Evolutionary conservation across 2,329 filamentous ascomycete genomes (phyloP).

Genomic region (Trichoderma brevicompactum): DNA sequence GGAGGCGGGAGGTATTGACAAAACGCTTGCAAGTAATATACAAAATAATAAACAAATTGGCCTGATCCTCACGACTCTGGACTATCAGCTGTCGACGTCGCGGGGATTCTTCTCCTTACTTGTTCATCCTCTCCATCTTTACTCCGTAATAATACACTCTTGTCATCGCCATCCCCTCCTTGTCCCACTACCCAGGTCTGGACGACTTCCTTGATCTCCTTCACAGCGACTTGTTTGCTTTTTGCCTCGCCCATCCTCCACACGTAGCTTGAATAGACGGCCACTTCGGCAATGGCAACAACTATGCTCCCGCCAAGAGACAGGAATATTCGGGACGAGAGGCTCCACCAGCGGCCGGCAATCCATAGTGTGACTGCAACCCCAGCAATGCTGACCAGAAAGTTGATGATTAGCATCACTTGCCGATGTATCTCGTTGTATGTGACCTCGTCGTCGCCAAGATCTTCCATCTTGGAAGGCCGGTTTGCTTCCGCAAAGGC

Average conservation of each 20-base stretch:
- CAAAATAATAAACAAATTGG: not conserved
- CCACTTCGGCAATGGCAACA: slow-evolving; percentile 76
- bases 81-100: slow-evolving; percentile 12
- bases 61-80: not conserved
- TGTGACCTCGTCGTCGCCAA: slow-evolving; percentile 66
- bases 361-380: slow-evolving; percentile 79
- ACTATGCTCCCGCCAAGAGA: slow-evolving; percentile 71
- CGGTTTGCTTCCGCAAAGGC: slow-evolving; percentile 61
- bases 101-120: slow-evolving; percentile 38
- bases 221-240: slow-evolving; percentile 60
- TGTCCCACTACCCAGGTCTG: slow-evolving; percentile 70
- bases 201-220: slow-evolving; percentile 70
- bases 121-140: slow-evolving; percentile 33
- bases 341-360: slow-evolving; percentile 75
- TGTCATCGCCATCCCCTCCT: slow-evolving; percentile 34
- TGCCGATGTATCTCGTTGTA: slow-evolving; percentile 79
- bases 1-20: not conserved
- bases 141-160: slow-evolving; percentile 36
- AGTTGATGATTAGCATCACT: slow-evolving; percentile 83
- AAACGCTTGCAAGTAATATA: not conserved
- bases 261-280: slow-evolving; percentile 75
- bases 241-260: slow-evolving; percentile 72
- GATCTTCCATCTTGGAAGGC: slow-evolving; percentile 50
- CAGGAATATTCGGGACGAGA: slow-evolving; percentile 69
- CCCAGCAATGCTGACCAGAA: slow-evolving; percentile 82